These are phyloP conservation scores for Beauveria medogensis DNA, from an alignment of 2,329 filamentous ascomycete species.

Conservation along the genomic window DNA sequence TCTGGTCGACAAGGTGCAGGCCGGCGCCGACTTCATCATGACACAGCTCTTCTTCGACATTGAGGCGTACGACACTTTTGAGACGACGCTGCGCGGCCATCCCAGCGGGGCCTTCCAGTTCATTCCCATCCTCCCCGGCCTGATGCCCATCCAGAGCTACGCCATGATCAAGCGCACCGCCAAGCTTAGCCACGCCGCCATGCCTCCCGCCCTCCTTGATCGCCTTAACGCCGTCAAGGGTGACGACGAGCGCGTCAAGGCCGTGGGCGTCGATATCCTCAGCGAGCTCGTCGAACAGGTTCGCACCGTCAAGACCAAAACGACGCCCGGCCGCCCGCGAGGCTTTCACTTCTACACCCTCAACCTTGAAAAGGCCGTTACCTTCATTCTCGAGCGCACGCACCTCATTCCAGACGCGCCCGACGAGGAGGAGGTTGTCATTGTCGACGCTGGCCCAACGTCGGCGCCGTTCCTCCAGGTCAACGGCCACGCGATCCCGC, in stretches of 20 bases:
- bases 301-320: conserved; percentile 52
- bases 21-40: conserved; percentile 97
- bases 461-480: conserved; percentile 29
- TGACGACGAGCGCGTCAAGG: conserved; percentile 76
- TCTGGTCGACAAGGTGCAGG: conserved; percentile 80
- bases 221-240: conserved; percentile 66
- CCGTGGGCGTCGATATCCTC: conserved; percentile 71
- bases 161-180: conserved; percentile 90
- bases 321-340: conserved; percentile 46
- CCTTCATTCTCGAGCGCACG: conserved; percentile 81
- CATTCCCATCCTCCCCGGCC: conserved; percentile 83
- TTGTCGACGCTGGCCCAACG: conserved; percentile 37
- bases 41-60: conserved; percentile 95
- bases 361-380: conserved; percentile 92
- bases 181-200: conserved; percentile 82
- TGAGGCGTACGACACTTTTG: conserved; percentile 72
- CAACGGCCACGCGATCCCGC: conserved; percentile 37
- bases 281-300: conserved; percentile 76
- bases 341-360: conserved; percentile 98
- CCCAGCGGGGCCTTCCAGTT: conserved; percentile 77
- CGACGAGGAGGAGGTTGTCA: conserved; percentile 43
- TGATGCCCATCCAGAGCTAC: conserved; percentile 98
- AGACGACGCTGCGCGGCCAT: conserved; percentile 67
- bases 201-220: conserved; percentile 63
- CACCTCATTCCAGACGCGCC: conserved; percentile 65